A percentile compares a stretch with the other conserved stretches of the same genome.
These are phyloP conservation scores for Musa beccarii DNA, from an alignment of 176 grass and related monocot species.

Conservation along the genomic window DNA sequence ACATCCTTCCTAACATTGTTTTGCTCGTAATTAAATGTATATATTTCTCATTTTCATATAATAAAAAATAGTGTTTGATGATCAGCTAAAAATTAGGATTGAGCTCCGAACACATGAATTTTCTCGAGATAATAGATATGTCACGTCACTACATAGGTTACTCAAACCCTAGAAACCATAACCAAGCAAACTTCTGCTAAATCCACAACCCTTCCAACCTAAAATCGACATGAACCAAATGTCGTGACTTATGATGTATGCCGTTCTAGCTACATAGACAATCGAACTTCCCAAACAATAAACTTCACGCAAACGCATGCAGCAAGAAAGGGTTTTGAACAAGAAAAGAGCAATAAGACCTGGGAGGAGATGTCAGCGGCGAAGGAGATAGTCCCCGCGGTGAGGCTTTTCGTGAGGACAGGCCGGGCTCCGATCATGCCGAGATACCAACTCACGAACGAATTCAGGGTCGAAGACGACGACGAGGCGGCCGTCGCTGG, in stretches of 20 bases:
- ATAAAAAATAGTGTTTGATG: too few species aligned
- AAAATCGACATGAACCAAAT: too few species aligned
- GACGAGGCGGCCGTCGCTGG: not conserved
- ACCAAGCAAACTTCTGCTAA: too few species aligned
- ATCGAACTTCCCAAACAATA: not conserved
- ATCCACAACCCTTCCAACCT: too few species aligned
- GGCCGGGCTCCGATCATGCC: slow-evolving; percentile 57
- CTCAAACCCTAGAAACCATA: too few species aligned
- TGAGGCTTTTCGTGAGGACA: slow-evolving; percentile 85
- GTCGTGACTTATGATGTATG: not conserved
- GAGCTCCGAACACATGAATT: too few species aligned
- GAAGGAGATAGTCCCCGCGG: slow-evolving; percentile 66
- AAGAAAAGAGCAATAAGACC: slow-evolving; percentile 22
- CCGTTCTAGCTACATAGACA: not conserved
- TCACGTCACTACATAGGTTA: too few species aligned
- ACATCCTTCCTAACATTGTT: too few species aligned
- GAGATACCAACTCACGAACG: slow-evolving; percentile 67
- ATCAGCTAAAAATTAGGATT: too few species aligned
- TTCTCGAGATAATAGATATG: too few species aligned
- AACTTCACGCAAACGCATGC: not conserved
- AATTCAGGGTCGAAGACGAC: not conserved
- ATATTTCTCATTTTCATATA: too few species aligned
- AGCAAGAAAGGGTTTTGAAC: not conserved
- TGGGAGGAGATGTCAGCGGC: slow-evolving; percentile 76
- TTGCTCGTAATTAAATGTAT: too few species aligned